Evolutionary conservation across 768 basidiomycete genomes (phyloP).

Genomic region (Paxillus involutus): DNA sequence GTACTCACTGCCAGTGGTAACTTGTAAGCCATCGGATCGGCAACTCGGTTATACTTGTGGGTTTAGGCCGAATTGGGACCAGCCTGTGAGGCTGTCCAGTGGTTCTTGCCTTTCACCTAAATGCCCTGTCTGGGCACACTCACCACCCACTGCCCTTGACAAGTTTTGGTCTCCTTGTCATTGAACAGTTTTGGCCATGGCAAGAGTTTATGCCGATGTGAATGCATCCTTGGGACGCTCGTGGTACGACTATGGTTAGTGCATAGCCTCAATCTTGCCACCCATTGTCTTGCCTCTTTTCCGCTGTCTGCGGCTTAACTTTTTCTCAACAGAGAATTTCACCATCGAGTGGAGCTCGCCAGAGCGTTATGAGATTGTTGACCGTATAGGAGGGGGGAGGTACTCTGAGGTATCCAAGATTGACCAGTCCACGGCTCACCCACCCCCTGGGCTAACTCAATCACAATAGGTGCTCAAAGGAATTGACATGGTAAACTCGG

Average conservation of each 20-base stretch:
- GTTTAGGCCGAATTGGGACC: slow-evolving; percentile 9
- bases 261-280: neutral
- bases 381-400: slow-evolving; percentile 63
- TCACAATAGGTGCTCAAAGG: slow-evolving; percentile 54
- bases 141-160: slow-evolving; percentile 16
- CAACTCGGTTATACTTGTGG: neutral
- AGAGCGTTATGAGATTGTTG: slow-evolving; percentile 65
- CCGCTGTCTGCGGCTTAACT: slow-evolving; percentile 1
- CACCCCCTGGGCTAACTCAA: neutral
- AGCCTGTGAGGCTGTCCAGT: slow-evolving; percentile 19
- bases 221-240: slow-evolving; percentile 55
- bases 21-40: neutral
- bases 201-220: slow-evolving; percentile 55
- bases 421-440: neutral
- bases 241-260: slow-evolving; percentile 66
- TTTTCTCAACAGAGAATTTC: slow-evolving; percentile 46
- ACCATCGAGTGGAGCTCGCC: slow-evolving; percentile 64
- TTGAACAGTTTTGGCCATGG: slow-evolving; percentile 33
- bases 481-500: slow-evolving; percentile 52
- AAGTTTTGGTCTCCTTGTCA: slow-evolving; percentile 16
- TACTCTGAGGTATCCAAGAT: slow-evolving; percentile 53
- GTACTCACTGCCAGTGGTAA: too few species aligned
- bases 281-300: neutral
- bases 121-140: slow-evolving; percentile 23
- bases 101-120: slow-evolving; percentile 19